Evolutionary conservation across 306 rosid species (phyloP).

Genomic region (Sicyos edulis): DNA sequence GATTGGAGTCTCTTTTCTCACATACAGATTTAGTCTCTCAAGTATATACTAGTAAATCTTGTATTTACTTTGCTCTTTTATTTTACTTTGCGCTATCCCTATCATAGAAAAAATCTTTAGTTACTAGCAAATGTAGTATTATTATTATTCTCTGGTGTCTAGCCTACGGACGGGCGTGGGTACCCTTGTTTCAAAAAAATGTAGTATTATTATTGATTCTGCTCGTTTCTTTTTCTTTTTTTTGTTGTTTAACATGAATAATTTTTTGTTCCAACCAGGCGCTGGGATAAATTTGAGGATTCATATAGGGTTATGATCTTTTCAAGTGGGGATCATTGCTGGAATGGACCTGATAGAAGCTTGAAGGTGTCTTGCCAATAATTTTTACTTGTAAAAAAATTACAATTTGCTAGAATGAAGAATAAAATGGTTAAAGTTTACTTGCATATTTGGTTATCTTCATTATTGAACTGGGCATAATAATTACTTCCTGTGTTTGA

Average conservation of each 20-base stretch:
- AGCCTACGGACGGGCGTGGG: no score
- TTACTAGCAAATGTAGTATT: not conserved
- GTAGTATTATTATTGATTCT: no score
- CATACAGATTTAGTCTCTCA: not conserved
- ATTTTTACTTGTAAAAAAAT: not conserved
- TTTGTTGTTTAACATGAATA: not conserved
- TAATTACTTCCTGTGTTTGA: constrained; percentile 14
- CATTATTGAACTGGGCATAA: not conserved
- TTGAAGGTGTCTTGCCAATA: constrained; percentile 50
- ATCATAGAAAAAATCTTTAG: not conserved
- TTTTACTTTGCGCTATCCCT: not conserved
- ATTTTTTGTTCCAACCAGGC: constrained; percentile 38
- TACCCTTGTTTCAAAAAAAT: no score
- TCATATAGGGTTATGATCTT: constrained; percentile 71
- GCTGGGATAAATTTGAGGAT: constrained; percentile 94
- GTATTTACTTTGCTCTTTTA: constrained; percentile 2
- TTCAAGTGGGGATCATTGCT: constrained; percentile 82
- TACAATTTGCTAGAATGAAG: not conserved
- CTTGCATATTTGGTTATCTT: not conserved
- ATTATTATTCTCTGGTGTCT: not conserved
- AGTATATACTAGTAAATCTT: not conserved
- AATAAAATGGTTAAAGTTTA: not conserved
- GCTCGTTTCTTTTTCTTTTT: no score
- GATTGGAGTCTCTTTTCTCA: constrained; percentile 5
- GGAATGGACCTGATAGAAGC: constrained; percentile 99